A percentile compares a stretch with the other conserved stretches of the same genome.
Conservation (phyloP, 306 rosid species). For the Ammopiptanthus mongolicus region DNA sequence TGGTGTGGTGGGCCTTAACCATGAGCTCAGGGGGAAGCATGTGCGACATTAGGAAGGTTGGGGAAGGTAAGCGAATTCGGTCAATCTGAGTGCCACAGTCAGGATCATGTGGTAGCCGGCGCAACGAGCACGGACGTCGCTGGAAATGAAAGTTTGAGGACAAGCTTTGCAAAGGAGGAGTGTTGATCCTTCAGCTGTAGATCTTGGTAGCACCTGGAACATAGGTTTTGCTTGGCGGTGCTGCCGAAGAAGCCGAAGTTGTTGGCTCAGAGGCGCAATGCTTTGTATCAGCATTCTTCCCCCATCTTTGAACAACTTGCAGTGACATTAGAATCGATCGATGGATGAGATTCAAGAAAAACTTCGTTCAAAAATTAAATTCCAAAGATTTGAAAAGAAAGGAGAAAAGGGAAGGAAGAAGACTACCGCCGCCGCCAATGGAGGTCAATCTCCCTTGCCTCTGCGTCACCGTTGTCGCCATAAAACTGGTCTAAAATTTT, state of each 20-base stretch:
- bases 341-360: neutral
- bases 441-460: too few relatives aligned
- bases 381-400: neutral
- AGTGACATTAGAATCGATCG: neutral
- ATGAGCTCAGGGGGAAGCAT: constrained; percentile 97
- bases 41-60: constrained; percentile 81
- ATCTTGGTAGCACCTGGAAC: constrained; percentile 78
- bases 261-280: constrained; percentile 63
- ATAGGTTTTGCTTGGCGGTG: constrained; percentile 55
- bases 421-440: too few relatives aligned
- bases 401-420: neutral
- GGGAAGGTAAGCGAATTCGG: constrained; percentile 82
- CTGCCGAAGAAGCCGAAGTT: constrained; percentile 85
- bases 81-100: constrained; percentile 60
- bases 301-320: constrained; percentile 44
- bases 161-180: constrained; percentile 49
- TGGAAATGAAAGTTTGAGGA: constrained; percentile 33
- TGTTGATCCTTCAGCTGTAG: constrained; percentile 59
- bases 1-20: constrained; percentile 45
- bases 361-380: neutral
- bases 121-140: constrained; percentile 74
- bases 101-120: constrained; percentile 87
- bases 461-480: too few relatives aligned
- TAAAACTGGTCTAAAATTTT: too few relatives aligned
- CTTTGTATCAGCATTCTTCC: constrained; percentile 79